Percentiles rank a stretch among this genome's conserved stretches.
Conservation (phyloP, 805 yeast species). For the Zygosaccharomyces gambellarensis region DNA sequence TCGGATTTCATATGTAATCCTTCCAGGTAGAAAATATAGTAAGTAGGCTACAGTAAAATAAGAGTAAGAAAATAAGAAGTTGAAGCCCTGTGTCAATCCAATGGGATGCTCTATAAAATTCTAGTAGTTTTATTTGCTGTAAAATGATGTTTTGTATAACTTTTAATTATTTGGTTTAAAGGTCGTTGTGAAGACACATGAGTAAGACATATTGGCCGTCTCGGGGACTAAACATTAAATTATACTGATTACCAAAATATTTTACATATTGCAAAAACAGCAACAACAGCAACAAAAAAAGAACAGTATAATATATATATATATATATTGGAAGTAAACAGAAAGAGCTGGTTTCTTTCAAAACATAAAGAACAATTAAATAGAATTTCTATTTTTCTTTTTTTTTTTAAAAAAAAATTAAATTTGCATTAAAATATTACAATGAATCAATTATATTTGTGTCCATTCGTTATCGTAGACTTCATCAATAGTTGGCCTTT, state of each 20-base stretch:
- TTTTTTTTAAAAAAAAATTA: neutral
- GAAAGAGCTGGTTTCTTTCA: no score
- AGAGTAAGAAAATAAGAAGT: neutral
- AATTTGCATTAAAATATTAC: neutral
- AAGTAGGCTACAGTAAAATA: neutral
- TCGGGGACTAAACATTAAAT: neutral
- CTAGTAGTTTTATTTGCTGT: no score
- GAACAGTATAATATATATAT: no score
- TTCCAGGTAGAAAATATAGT: neutral
- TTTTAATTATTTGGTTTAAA: no score
- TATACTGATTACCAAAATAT: neutral
- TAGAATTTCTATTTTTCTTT: no score
- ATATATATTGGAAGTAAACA: no score
- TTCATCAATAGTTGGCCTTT: constrained; percentile 71
- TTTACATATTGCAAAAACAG: neutral
- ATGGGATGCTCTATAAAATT: no score
- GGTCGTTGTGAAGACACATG: no score
- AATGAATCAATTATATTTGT: constrained; percentile 13
- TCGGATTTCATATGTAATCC: neutral
- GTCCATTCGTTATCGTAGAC: constrained; percentile 73
- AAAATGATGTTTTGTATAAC: no score
- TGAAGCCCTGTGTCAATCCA: no score
- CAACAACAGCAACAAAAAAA: neutral
- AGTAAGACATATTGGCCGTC: neutral
- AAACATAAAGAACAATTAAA: neutral